Evolutionary conservation across 495 filamentous ascomycete species (phyloP).

Genomic region (Xylaria castorea): DNA sequence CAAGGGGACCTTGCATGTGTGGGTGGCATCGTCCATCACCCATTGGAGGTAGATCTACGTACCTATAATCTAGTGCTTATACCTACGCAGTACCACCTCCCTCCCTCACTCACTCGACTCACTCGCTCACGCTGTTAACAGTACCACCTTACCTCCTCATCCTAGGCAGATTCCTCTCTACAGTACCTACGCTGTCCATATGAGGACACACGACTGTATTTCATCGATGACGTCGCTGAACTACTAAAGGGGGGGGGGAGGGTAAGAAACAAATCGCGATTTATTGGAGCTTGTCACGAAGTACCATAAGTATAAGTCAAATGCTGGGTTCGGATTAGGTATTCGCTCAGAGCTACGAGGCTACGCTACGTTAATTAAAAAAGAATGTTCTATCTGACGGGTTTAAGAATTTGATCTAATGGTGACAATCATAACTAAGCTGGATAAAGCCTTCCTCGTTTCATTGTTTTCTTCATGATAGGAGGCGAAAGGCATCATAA

Average conservation of each 20-base stretch:
- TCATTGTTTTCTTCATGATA: not conserved
- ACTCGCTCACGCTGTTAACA: not conserved
- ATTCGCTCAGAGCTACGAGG: not conserved
- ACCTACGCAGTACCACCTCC: no score
- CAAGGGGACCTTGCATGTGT: constrained; percentile 3
- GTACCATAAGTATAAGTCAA: not conserved
- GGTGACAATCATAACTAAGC: not conserved
- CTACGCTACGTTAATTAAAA: not conserved
- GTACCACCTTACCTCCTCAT: no score
- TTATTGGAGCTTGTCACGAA: not conserved
- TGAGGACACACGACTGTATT: not conserved
- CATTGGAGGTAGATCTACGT: not conserved
- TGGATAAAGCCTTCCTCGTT: not conserved
- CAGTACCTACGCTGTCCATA: not conserved
- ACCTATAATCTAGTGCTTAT: not conserved
- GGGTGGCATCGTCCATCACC: not conserved
- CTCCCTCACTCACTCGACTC: no score
- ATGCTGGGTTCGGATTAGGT: not conserved
- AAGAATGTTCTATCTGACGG: not conserved
- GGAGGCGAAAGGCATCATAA: not conserved
- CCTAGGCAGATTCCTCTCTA: not conserved
- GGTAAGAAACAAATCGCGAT: not conserved
- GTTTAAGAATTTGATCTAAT: not conserved
- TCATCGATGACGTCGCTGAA: not conserved
- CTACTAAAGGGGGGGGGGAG: not conserved